phyloP scores from a whole-genome alignment of 2,329 filamentous ascomycete species.

The Fulvia fulva region DNA sequence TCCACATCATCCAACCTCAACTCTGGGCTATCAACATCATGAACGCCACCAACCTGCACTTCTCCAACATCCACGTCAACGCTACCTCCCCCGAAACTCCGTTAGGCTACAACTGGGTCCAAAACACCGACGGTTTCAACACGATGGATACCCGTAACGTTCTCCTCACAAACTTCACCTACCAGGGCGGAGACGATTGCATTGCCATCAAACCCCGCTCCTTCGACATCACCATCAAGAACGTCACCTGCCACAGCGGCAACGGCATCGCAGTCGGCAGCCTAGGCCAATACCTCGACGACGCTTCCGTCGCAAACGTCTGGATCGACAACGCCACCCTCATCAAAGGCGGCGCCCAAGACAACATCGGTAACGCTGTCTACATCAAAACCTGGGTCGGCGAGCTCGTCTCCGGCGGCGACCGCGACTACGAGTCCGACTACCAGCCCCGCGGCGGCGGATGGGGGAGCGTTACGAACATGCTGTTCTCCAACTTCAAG shows the following conservation, averaged over 20 bases:
- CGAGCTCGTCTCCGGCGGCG: constrained; percentile 39
- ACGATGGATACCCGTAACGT: constrained; percentile 54
- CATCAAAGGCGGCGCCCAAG: constrained; percentile 39
- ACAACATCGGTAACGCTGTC: constrained; percentile 47
- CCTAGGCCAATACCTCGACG: constrained; percentile 54
- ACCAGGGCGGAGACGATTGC: constrained; percentile 59
- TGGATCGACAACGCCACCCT: constrained; percentile 46
- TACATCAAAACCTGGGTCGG: constrained; percentile 59
- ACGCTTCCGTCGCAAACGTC: constrained; percentile 50
- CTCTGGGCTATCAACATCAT: constrained; percentile 56
- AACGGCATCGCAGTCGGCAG: constrained; percentile 52
- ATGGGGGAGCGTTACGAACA: constrained; percentile 51
- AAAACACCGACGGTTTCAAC: constrained; percentile 56
- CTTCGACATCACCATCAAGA: constrained; percentile 54
- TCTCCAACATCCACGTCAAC: constrained; percentile 51
- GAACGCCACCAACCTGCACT: constrained; percentile 53
- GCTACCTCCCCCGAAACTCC: constrained; percentile 50
- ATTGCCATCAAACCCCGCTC: constrained; percentile 60
- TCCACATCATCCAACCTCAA: constrained; percentile 49
- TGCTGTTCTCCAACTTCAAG: constrained; percentile 50
- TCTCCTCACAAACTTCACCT: constrained; percentile 48
- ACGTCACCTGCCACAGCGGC: constrained; percentile 51
- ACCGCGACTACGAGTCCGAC: constrained; percentile 46
- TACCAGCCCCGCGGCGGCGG: constrained; percentile 50
- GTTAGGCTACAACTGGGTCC: constrained; percentile 53